Conservation (phyloP, 1,284 basidiomycete genomes). For the Leucoagaricus sp. region DNA sequence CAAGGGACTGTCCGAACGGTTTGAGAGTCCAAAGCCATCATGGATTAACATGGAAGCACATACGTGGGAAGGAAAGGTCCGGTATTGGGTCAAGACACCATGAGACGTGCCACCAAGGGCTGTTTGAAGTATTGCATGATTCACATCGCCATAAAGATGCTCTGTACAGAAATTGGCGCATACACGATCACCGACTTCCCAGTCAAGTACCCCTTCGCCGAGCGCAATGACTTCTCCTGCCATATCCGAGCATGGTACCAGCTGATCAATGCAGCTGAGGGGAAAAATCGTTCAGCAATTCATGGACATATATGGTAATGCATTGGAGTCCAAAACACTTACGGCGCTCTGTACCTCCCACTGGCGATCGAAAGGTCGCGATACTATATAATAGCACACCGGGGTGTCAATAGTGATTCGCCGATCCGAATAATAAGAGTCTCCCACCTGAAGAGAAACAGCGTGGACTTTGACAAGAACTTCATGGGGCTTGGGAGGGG, state of each 20-base stretch:
- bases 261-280: conserved; percentile 29
- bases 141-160: conserved; percentile 40
- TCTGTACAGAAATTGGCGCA: conserved; percentile 42
- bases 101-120: conserved; percentile 47
- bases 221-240: conserved; percentile 59
- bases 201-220: conserved; percentile 48
- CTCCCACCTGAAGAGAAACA: conserved; percentile 44
- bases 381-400: conserved; percentile 19
- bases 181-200: conserved; percentile 58
- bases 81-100: conserved; percentile 57
- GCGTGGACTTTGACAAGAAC: conserved; percentile 50
- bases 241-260: conserved; percentile 60
- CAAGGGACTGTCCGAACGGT: conserved; percentile 33
- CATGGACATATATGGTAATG: no score
- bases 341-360: conserved; percentile 28
- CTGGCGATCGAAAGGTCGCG: conserved; percentile 22
- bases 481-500: conserved; percentile 34
- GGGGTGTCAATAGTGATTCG: conserved; percentile 29
- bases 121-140: conserved; percentile 28
- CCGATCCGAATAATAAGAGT: conserved; percentile 9
- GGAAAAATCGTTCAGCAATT: conserved; percentile 22
- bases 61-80: conserved; percentile 43
- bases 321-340: conserved; percentile 20
- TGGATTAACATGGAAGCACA: conserved; percentile 15
- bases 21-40: not conserved